Evolutionary conservation across 805 yeast genomes (phyloP).

Genomic region (Yarrowia sp.): DNA sequence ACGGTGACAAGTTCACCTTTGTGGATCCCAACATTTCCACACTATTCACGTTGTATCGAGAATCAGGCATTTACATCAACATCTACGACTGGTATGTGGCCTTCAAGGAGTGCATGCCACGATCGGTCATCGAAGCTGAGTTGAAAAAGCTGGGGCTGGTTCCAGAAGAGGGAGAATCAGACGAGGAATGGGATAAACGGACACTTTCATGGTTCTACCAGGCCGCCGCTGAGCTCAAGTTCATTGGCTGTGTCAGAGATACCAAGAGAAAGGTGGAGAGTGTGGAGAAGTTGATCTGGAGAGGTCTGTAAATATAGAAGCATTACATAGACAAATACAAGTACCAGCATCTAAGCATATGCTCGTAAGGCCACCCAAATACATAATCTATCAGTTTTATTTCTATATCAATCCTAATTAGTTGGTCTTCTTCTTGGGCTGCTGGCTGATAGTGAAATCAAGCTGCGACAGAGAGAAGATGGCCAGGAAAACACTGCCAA

Average conservation of each 20-base stretch:
- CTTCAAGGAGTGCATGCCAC: constrained; percentile 54
- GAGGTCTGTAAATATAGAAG: constrained; percentile 55
- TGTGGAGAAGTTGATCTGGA: constrained; percentile 76
- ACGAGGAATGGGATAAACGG: constrained; percentile 65
- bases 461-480: constrained; percentile 58
- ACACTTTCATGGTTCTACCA: constrained; percentile 77
- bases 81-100: constrained; percentile 71
- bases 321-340: not conserved
- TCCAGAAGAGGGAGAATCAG: constrained; percentile 45
- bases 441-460: constrained; percentile 52
- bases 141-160: constrained; percentile 20
- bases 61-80: constrained; percentile 74
- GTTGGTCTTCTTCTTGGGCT: constrained; percentile 9
- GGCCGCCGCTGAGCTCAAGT: constrained; percentile 70
- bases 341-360: too few species aligned
- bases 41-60: constrained; percentile 74
- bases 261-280: constrained; percentile 64
- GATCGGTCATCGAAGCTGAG: constrained; percentile 26
- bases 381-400: constrained; percentile 15
- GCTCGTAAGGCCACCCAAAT: too few species aligned
- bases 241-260: constrained; percentile 72
- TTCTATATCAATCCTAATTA: not conserved
- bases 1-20: constrained; percentile 47
- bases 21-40: constrained; percentile 60
- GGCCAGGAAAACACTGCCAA: constrained; percentile 67